Evolutionary conservation across 192 early-diverging fungal species (phyloP), one percentile per base, ranked within the genome.

Genomic region (Backusella tuberculispora): DNA sequence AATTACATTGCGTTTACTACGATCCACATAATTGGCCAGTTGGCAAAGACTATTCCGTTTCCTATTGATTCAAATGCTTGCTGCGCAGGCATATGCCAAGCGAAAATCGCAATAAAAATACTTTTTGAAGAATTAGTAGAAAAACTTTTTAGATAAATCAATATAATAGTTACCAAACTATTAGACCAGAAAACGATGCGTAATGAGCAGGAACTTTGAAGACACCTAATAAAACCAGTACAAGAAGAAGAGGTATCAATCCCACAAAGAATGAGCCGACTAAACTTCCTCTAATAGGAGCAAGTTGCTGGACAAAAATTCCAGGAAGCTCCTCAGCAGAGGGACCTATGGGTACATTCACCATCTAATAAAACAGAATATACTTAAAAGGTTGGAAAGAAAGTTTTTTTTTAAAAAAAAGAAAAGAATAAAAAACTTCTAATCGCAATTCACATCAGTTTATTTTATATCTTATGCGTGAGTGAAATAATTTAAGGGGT

Each of bases 21-120:
- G 48, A 82, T 82, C 81, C 81, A 82, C 81, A 82, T 82, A 56
- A 82, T 82, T 3, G 81, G 81, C 81, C 81, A 82, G 34, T 78
- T 73, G 2, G 76, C 81, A 74, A 68, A 81, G 5, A 78, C 76
- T 0, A 82, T 75, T 37, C 81, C 81, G 12, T 72, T 73, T 60
- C 63, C 76, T 53, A 82, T 65, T 9, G 70, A 69, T 69, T 78
- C 69, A 66, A 82, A 82, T 6, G 43, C 40, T 24, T 76, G 66
- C 29, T 78, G 70, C 37, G 81, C 81, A 12, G 81, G 81, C 81
- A 82, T 82, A 56, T 78, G 71, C 81, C 81, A 82, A 1, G 13
- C 81, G 70, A 82, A 82, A 17, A 82, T 82, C 38, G 81, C 73
- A 3, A 82, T 78, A 63, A 82, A 78, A 29, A 82, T 82, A 64